Evolutionary conservation across 1,139 yeast species (phyloP), one percentile per base, ranked within the genome.

Genomic region (Yamadazyma epiphylla): DNA sequence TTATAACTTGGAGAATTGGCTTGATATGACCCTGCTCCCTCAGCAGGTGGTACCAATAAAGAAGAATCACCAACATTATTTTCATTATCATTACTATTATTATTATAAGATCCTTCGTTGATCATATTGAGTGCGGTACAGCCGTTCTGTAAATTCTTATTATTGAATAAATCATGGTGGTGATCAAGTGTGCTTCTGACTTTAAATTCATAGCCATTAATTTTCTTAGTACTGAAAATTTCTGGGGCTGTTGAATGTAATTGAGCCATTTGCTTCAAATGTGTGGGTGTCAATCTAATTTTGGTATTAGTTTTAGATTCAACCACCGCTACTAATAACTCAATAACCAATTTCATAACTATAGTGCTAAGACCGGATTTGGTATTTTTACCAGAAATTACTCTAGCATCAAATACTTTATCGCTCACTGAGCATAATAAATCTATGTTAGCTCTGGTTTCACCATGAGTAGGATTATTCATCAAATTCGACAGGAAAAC

Each of bases 401-500:
- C 26, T 13, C 6, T 13, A 12, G 9, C 13, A 12, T 31, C 35
- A 26, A 40, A 43, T 13, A 34, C 26, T 5, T 22, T 10, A 49
- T 55, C 46, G 1, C 65, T 51, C 3, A 51, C 38, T 9, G 54
- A 55, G 14, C 55, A 46, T 23, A 67, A 48, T 22, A 66, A 43
- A 13, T 48, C 43, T 12, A 62, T 35, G 45, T 67, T 72, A 8
- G 40, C 41, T 14, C 37, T 35, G 1, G 55, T 41, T n/a, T 59
- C 70, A 1, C 52, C 49, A 8, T 47, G 42, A 5, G 41, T 42
- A 0, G 69, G 64, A 28, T 56, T 53, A 37, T 59, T 61, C 33
- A 65, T 43, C 22, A 63, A 51, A 9, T 60, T 51, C 0, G 64
- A 59, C 12, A 55, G 35, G 3, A 67, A 35, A 33, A 51, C 53